Base-by-base conservation (phyloP, 2,329 filamentous ascomycete species). In the Trichoderma koningii region DNA sequence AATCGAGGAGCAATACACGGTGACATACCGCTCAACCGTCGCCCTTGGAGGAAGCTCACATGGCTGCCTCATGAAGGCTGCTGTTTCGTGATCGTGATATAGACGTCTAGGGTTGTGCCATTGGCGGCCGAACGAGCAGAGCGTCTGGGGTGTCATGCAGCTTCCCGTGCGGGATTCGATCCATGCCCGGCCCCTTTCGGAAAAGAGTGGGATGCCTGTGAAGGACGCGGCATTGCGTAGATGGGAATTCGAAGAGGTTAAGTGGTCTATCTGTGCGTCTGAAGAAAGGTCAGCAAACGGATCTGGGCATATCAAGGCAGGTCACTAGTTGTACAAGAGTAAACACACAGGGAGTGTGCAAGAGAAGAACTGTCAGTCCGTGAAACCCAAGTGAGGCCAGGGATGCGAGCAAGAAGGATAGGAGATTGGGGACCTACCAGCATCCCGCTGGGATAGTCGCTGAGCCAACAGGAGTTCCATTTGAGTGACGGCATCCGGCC, bases 51-150 rank as follows among this genome's bases (percentile, higher is more conserved):
- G 53, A 17, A 55, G 21, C 21, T 28, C 53, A 21, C 53, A 55
- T 19, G 53, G 38, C 53, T 28, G 21, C 10, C 21, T 10, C 23
- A 10, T n/a, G 23, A 5, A 15, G 21, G 38, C 38, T 7, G 9
- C 10, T 7, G 21, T n/a, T n/a, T 55, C 38, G 12, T 15, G 4
- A 26, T 44, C 38, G 5, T 28, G 14, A 44, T 55, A 55, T 9
- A 55, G 21, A 44, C 53, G 38, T 9, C 53, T 34, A 6, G 53
- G 53, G 15, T 41, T 55, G 15, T 55, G 53, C 53, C 53, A 55
- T n/a, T 55, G 53, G 53, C 38, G 53, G 2, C 53, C 53, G 28
- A 55, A 55, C 1, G 53, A 42, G 38, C 53, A 55, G 15, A 55
- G 38, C 1, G 9, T 55, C 15, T 14, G 53, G 3, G 53, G 38